Base-by-base conservation (phyloP, 257 asterid genomes). In the Gynochthodes officinalis region DNA sequence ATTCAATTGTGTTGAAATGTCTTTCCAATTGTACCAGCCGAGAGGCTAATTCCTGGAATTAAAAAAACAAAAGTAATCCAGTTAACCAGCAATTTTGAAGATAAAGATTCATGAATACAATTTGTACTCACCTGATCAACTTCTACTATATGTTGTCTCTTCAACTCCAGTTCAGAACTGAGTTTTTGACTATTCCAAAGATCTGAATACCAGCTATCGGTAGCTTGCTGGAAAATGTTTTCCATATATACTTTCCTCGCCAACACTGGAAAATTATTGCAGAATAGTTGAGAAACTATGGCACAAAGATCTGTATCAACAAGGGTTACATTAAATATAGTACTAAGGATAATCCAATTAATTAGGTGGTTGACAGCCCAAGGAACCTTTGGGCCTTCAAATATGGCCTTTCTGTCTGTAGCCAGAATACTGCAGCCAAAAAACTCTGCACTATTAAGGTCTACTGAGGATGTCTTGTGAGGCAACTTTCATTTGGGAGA, bases 131-230 rank as follows among this genome's bases (percentile, higher is more conserved):
- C 99, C 93, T 91, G 95, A 78, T 88, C 86, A 71, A 85, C 70
- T 75, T 92, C 90, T 37, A 82, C 66, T 71, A 95, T 86, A 70
- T 82, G 90, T 46, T 75, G 84, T 72, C 79, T 86, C 86, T 89
- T 95, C 84, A 87, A 72, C 76, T 95, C 97, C 76, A 95, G 79
- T 80, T 92, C 98, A 76, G 92, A 82, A 83, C 89, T 85, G 84
- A 95, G 81, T 64, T 90, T 91, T 77, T 95, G 95, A 72, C 92
- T 89, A 82, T 86, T 87, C 97, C 97, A 95, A 55, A 95, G 92
- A 73, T 89, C 96, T 90, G 91, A 89, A 80, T 95, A 95, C 77
- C 80, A 82, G 79, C 72, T 81, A 83, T 94, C 99, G 71, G 87
- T 78, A 78, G 95, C 89, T 86, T 95, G 98, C 88, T 81, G 89